Conservation (phyloP, 2,329 filamentous ascomycete species). For the Neobulgaria alba region DNA sequence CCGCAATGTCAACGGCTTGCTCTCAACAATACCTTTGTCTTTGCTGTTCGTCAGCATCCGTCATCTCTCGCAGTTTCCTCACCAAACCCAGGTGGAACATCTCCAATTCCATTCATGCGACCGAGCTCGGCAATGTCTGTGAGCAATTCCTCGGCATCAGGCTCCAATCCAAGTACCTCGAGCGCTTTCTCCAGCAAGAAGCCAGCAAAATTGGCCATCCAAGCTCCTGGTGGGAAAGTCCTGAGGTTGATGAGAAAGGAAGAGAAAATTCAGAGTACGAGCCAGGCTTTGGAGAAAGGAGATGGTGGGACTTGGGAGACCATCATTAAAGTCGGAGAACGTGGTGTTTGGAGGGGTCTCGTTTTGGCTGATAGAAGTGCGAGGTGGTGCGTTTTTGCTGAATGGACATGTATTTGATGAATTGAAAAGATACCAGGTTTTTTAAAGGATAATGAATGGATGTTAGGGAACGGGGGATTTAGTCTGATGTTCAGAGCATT, state of each 20-base stretch:
- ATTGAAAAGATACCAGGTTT: too few relatives aligned
- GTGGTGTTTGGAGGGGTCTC: slow-evolving; percentile 70
- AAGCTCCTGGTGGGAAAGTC: slow-evolving; percentile 91
- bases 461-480: too few relatives aligned
- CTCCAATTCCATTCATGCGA: slow-evolving; percentile 52
- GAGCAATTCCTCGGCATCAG: slow-evolving; percentile 47
- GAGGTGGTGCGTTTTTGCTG: slow-evolving; percentile 85
- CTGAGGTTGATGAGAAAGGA: slow-evolving; percentile 77
- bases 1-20: slow-evolving; percentile 85
- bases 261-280: slow-evolving; percentile 47
- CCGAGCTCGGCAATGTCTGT: slow-evolving; percentile 59
- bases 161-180: slow-evolving; percentile 47
- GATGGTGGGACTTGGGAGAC: slow-evolving; percentile 80
- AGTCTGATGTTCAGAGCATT: too few relatives aligned
- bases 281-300: slow-evolving; percentile 45
- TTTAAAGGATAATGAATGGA: too few relatives aligned
- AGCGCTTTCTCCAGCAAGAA: slow-evolving; percentile 55
- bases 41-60: slow-evolving; percentile 88
- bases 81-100: slow-evolving; percentile 29
- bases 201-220: slow-evolving; percentile 90
- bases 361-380: slow-evolving; percentile 78
- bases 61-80: slow-evolving; percentile 41
- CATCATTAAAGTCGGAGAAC: slow-evolving; percentile 81
- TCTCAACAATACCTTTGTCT: slow-evolving; percentile 96
- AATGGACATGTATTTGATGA: slow-evolving; percentile 48